phyloP scores from a whole-genome alignment of 2,329 filamentous ascomycete genomes.

The Aspergillus spinulosporus region DNA sequence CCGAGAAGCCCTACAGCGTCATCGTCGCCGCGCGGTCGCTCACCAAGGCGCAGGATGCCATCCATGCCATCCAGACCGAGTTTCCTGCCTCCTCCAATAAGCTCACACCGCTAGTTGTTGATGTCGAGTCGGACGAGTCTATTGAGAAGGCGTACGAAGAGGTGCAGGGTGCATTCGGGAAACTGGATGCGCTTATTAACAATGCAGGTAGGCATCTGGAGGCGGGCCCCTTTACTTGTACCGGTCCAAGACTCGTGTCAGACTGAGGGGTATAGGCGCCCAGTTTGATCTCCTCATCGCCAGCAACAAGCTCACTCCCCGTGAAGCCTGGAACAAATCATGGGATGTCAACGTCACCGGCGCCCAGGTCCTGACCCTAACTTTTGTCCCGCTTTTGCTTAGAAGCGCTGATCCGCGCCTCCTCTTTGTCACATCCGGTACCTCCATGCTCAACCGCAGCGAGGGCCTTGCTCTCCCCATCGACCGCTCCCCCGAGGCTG shows the following conservation, averaged over 20 bases:
- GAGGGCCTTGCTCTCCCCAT: neutral
- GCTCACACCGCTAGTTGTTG: constrained; percentile 53
- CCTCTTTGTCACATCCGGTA: constrained; percentile 50
- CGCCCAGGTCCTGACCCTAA: constrained; percentile 47
- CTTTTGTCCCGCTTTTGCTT: constrained; percentile 55
- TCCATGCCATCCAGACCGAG: constrained; percentile 45
- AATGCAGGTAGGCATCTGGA: constrained; percentile 51
- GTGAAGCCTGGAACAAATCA: constrained; percentile 48
- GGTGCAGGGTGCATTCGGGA: constrained; percentile 46
- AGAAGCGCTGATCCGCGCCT: constrained; percentile 48
- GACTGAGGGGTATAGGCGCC: constrained; percentile 11
- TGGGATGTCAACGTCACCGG: constrained; percentile 55
- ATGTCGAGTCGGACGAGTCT: constrained; percentile 55
- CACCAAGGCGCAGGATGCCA: constrained; percentile 54
- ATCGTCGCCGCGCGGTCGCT: constrained; percentile 56
- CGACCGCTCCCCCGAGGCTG: constrained; percentile 25
- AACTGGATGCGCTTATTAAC: constrained; percentile 57
- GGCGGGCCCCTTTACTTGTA: too few species aligned
- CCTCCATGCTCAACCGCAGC: constrained; percentile 36
- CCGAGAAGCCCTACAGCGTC: constrained; percentile 54
- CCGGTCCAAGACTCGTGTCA: too few species aligned
- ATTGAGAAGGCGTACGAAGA: constrained; percentile 50
- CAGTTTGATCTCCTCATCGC: constrained; percentile 34
- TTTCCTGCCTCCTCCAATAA: constrained; percentile 43
- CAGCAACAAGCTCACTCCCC: constrained; percentile 31